Conservation (phyloP, 164 flowering plant species). For the Vitis amurensis region DNA sequence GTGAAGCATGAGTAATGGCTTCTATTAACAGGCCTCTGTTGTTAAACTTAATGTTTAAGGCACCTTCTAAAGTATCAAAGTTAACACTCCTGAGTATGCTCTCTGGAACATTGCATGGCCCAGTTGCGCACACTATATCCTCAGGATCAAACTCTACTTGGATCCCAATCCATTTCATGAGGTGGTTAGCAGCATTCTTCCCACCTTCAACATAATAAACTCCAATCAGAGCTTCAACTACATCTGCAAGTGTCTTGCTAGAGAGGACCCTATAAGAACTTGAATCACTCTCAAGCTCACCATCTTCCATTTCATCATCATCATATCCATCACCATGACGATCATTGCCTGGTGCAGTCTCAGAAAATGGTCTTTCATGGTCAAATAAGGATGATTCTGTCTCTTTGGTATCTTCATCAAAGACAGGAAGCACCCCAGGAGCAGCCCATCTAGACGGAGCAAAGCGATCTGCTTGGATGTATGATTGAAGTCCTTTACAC, state of each 20-base stretch:
- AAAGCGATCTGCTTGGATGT: conserved; percentile 98
- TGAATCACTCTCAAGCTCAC: conserved; percentile 90
- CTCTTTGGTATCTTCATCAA: conserved; percentile 91
- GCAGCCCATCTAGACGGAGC: conserved; percentile 99
- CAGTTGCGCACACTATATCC: conserved; percentile 37
- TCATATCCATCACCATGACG: conserved; percentile 40
- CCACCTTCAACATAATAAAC: conserved; percentile 98
- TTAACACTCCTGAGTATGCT: conserved; percentile 70
- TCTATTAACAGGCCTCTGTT: conserved; percentile 72
- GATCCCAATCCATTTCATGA: conserved; percentile 96
- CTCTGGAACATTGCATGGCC: conserved; percentile 59
- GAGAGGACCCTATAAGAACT: conserved; percentile 96
- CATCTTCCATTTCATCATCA: conserved; percentile 83
- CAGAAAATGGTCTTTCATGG: conserved; percentile 34
- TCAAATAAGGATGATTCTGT: conserved; percentile 60
- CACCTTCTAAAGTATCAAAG: conserved; percentile 73
- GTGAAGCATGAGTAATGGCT: conserved; percentile 98
- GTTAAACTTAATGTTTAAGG: conserved; percentile 63
- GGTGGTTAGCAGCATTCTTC: conserved; percentile 81
- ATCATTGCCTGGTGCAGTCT: conserved; percentile 16
- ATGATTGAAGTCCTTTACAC: conserved; percentile 83
- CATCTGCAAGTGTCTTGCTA: conserved; percentile 97
- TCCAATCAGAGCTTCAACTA: conserved; percentile 96
- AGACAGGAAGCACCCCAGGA: conserved; percentile 97
- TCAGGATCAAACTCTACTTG: conserved; percentile 72